These are phyloP conservation scores for Phytopythium ostracodes DNA, from an alignment of 352 stramenopile genomes.

Conservation along the genomic window DNA sequence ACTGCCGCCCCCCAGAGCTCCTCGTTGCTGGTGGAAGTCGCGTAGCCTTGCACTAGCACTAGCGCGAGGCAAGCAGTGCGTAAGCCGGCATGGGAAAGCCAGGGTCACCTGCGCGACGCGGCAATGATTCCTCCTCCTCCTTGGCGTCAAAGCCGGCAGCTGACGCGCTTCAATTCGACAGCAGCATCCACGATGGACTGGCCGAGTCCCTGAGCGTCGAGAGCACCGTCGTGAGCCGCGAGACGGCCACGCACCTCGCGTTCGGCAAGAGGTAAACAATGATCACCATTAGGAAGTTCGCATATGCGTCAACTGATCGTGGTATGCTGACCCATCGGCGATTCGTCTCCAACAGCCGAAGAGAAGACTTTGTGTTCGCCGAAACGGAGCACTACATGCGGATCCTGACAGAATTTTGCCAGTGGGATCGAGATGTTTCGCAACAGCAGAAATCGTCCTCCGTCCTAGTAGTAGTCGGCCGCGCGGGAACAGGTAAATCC, in stretches of 20 bases:
- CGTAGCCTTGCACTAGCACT: neutral
- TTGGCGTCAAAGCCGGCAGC: neutral
- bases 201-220: constrained; percentile 26
- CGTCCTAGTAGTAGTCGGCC: constrained; percentile 56
- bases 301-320: no score
- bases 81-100: neutral
- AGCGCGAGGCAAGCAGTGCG: no score
- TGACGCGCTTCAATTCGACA: constrained; percentile 15
- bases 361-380: constrained; percentile 63
- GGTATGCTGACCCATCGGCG: neutral
- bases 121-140: neutral
- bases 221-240: constrained; percentile 65
- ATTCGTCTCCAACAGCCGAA: constrained; percentile 29
- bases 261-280: constrained; percentile 75
- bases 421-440: constrained; percentile 24
- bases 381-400: constrained; percentile 56
- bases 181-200: constrained; percentile 11
- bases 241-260: constrained; percentile 66
- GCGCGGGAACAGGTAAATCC: constrained; percentile 70
- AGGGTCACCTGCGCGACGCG: neutral
- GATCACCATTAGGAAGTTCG: no score
- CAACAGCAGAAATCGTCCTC: constrained; percentile 20
- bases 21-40: neutral
- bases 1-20: neutral
- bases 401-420: constrained; percentile 70